A percentile compares a stretch with the other conserved stretches of the same genome.
phyloP scores from a whole-genome alignment of 192 early-diverging fungal genomes.

The Coemansia guatemalensis region DNA sequence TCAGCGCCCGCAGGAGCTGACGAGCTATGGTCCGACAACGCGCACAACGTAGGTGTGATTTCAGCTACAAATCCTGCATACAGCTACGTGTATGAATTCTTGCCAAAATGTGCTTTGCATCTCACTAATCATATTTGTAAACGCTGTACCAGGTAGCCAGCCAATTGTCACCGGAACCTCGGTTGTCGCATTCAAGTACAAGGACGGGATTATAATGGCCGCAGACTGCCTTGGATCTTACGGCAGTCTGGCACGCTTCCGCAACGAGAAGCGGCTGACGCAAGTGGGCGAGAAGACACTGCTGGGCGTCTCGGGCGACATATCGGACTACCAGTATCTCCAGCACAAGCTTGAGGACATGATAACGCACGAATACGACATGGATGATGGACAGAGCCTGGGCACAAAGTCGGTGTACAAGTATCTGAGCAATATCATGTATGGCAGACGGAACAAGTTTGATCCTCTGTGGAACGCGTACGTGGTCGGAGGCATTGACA shows the following conservation, averaged over 20 bases:
- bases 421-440: constrained; percentile 89
- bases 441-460: constrained; percentile 80
- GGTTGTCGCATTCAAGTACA: constrained; percentile 91
- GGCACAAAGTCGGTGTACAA: constrained; percentile 87
- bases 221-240: constrained; percentile 95
- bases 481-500: constrained; percentile 83
- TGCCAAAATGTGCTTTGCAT: no score
- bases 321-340: constrained; percentile 92
- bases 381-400: constrained; percentile 86
- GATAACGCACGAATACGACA: constrained; percentile 83
- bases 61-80: constrained; percentile 2
- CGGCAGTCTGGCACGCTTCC: constrained; percentile 90
- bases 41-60: constrained; percentile 58
- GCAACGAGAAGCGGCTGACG: constrained; percentile 80
- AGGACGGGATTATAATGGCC: constrained; percentile 96
- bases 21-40: constrained; percentile 50
- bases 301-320: constrained; percentile 89
- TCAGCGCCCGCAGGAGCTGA: constrained; percentile 38
- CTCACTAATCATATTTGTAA: neutral
- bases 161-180: constrained; percentile 94
- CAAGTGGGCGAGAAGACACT: constrained; percentile 82
- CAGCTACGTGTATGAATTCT: no score
- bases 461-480: constrained; percentile 97
- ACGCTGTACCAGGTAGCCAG: constrained; percentile 19
- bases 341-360: constrained; percentile 78